phyloP scores from a whole-genome alignment of 2,329 filamentous ascomycete genomes.

The Tolypocladium sp. region DNA sequence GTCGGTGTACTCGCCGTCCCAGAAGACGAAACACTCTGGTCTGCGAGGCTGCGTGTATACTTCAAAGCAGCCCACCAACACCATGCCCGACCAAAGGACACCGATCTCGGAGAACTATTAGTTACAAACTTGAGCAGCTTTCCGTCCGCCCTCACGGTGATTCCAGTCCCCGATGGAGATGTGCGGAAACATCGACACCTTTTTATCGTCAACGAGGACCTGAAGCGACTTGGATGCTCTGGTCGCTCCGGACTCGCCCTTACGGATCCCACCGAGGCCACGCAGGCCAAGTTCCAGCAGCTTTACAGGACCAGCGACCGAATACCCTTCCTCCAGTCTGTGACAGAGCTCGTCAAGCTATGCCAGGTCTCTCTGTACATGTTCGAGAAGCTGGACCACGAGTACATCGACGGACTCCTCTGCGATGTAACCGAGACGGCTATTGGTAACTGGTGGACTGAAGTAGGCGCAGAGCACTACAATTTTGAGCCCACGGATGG shows the following conservation, averaged over 20 bases:
- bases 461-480: constrained; percentile 85
- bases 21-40: constrained; percentile 71
- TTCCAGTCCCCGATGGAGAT: constrained; percentile 80
- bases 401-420: constrained; percentile 84
- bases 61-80: constrained; percentile 80
- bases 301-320: constrained; percentile 82
- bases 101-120: constrained; percentile 76
- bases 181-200: constrained; percentile 68
- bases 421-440: constrained; percentile 90
- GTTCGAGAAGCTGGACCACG: constrained; percentile 78
- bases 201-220: constrained; percentile 89
- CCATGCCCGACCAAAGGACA: constrained; percentile 77
- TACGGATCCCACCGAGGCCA: constrained; percentile 67
- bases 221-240: constrained; percentile 88
- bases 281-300: constrained; percentile 84
- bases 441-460: constrained; percentile 91
- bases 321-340: constrained; percentile 66
- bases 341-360: constrained; percentile 81
- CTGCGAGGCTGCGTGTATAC: constrained; percentile 67
- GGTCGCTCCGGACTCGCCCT: constrained; percentile 81
- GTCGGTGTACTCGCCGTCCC: constrained; percentile 78
- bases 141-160: constrained; percentile 86
- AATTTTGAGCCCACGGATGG: constrained; percentile 89
- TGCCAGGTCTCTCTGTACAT: constrained; percentile 84
- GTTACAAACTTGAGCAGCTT: constrained; percentile 90